Percentiles rank a stretch among this genome's conserved stretches.
Conservation (phyloP, 2,329 filamentous ascomycete species). For the Karstenula rhodostoma region DNA sequence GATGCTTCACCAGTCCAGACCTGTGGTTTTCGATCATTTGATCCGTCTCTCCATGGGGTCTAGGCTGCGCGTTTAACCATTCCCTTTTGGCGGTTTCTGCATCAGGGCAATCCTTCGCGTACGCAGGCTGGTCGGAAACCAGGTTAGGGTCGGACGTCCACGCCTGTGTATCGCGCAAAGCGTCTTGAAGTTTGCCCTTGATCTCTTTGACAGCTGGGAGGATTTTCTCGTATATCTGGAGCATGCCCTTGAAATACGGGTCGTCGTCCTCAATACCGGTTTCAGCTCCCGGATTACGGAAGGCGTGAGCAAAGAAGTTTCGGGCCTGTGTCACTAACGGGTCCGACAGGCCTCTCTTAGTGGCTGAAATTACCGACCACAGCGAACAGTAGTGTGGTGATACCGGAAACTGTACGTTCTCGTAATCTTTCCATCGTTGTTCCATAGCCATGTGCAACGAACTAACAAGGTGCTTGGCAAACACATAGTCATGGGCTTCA, state of each 20-base stretch:
- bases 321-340: neutral
- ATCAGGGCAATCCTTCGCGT: neutral
- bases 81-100: neutral
- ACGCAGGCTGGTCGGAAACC: neutral
- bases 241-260: neutral
- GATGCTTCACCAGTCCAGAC: neutral
- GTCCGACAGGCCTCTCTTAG: neutral
- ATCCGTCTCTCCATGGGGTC: neutral
- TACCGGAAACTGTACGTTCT: neutral
- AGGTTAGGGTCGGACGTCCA: neutral
- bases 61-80: neutral
- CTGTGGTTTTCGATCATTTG: neutral
- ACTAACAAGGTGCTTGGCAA: neutral
- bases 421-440: neutral
- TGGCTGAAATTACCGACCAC: neutral
- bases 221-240: neutral
- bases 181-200: neutral
- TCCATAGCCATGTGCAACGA: neutral
- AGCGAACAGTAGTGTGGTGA: neutral
- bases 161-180: neutral
- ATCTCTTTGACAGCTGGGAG: neutral
- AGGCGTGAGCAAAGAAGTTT: neutral
- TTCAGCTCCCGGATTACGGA: neutral
- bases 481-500: neutral
- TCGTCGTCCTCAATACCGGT: neutral